Percentiles rank a stretch among this genome's conserved stretches.
These are phyloP conservation scores for Trichopus zeylanicus DNA, from an alignment of 116 monocot species.

Conservation along the genomic window DNA sequence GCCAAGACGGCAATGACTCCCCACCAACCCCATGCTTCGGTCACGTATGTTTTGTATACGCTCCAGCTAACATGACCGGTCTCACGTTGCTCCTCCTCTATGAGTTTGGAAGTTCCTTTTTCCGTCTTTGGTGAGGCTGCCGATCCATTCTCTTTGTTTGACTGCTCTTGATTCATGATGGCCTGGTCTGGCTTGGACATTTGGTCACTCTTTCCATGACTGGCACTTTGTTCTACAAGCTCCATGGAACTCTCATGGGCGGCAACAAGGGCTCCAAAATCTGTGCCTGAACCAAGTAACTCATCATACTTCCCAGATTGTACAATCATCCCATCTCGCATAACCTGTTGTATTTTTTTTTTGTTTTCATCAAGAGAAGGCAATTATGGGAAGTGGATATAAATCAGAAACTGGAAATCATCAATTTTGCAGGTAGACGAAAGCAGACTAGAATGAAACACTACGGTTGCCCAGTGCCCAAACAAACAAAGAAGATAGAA, in stretches of 20 bases:
- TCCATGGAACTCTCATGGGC: slow-evolving; percentile 88
- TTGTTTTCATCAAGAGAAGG: too few species aligned
- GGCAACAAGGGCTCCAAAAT: slow-evolving; percentile 63
- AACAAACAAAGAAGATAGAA: neutral
- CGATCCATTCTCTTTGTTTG: slow-evolving; percentile 14
- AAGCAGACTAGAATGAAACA: too few species aligned
- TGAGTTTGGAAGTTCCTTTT: slow-evolving; percentile 54
- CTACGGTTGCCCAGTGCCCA: too few species aligned
- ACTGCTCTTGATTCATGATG: slow-evolving; percentile 10
- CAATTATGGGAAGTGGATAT: too few species aligned
- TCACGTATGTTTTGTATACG: slow-evolving; percentile 72
- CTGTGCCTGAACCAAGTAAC: slow-evolving; percentile 34
- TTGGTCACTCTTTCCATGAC: neutral
- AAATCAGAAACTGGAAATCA: too few species aligned
- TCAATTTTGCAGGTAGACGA: too few species aligned
- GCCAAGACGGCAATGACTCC: slow-evolving; percentile 41
- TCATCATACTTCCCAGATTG: slow-evolving; percentile 74
- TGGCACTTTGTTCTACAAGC: slow-evolving; percentile 46
- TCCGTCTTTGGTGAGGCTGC: slow-evolving; percentile 22
- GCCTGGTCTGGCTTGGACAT: slow-evolving; percentile 13
- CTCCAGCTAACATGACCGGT: slow-evolving; percentile 56
- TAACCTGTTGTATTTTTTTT: slow-evolving; percentile 43
- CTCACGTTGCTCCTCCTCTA: slow-evolving; percentile 70
- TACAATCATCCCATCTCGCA: slow-evolving; percentile 61
- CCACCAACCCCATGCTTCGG: slow-evolving; percentile 96